Percentiles rank a stretch among this genome's conserved stretches.
These are phyloP conservation scores for Garcia nutans DNA, from an alignment of 345 rosid species.

Conservation along the genomic window DNA sequence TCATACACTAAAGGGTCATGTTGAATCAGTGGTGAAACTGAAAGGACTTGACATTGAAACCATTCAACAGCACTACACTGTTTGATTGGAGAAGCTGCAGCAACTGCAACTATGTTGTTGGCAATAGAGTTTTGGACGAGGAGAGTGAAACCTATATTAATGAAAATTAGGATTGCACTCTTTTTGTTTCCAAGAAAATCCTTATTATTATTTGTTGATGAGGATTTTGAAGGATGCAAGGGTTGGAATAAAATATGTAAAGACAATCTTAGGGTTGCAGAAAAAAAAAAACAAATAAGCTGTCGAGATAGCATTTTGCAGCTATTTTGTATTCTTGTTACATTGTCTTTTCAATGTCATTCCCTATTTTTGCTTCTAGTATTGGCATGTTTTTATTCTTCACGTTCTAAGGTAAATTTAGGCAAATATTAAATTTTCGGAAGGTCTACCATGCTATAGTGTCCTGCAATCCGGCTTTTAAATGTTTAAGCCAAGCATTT, in stretches of 20 bases:
- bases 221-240: conserved; percentile 17
- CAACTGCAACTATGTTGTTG: background rate
- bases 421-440: too few relatives aligned
- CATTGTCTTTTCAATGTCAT: background rate
- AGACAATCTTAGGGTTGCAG: conserved; percentile 11
- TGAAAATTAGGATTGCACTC: background rate
- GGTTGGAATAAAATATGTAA: conserved; percentile 24
- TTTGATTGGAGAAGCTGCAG: conserved; percentile 37
- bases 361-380: conserved; percentile 18
- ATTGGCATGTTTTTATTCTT: too few relatives aligned
- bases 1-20: conserved; percentile 87
- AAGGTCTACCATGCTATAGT: too few relatives aligned
- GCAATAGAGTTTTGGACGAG: conserved; percentile 3
- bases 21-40: conserved; percentile 90
- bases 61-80: conserved; percentile 85
- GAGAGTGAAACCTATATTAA: background rate
- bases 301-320: background rate
- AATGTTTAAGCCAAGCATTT: too few relatives aligned
- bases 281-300: conserved; percentile 12
- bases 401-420: too few relatives aligned
- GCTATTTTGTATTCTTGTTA: background rate
- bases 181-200: background rate
- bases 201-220: background rate
- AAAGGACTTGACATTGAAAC: conserved; percentile 89
- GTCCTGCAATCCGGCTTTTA: too few relatives aligned